A percentile compares a stretch with the other conserved stretches of the same genome.
Conservation (phyloP, 2,329 filamentous ascomycete genomes). For the Paracoccidioides lutzii region DNA sequence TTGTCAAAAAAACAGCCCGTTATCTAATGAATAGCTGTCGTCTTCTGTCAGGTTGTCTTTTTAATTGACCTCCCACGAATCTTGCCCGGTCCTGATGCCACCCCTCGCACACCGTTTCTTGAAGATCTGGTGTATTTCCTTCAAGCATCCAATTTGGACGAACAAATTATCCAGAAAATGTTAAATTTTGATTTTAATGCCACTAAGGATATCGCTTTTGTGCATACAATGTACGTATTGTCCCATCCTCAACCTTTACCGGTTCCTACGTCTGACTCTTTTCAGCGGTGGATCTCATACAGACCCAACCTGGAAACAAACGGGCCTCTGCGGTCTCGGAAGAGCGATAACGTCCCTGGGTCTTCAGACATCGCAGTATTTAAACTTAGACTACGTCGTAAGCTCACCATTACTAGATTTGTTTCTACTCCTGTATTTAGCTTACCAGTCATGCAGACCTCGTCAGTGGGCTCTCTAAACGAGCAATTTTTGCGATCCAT, state of each 20-base stretch:
- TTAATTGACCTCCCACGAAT: conserved; percentile 70
- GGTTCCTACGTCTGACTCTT: not conserved
- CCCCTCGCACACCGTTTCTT: conserved; percentile 44
- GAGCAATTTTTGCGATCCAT: conserved; percentile 50
- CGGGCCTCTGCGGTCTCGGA: conserved; percentile 64
- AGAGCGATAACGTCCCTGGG: conserved; percentile 52
- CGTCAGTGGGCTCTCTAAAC: conserved; percentile 69
- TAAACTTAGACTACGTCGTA: conserved; percentile 64
- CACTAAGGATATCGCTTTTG: conserved; percentile 61
- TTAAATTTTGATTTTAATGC: conserved; percentile 67
- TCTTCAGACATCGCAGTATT: conserved; percentile 39
- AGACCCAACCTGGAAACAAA: conserved; percentile 37
- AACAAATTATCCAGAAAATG: conserved; percentile 54
- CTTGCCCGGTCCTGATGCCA: conserved; percentile 17
- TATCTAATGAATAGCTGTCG: not conserved
- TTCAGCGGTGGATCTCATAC: conserved; percentile 45
- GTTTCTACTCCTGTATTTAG: not conserved
- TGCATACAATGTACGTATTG: conserved; percentile 62
- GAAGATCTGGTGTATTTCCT: conserved; percentile 61
- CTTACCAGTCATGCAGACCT: conserved; percentile 40
- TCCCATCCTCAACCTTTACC: not conserved
- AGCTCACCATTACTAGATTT: conserved; percentile 15
- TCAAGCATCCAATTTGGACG: conserved; percentile 50
- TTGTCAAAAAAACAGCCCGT: not conserved
- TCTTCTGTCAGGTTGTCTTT: conserved; percentile 53